Base-by-base conservation (phyloP, 805 yeast genomes). In the Candida awuae region DNA sequence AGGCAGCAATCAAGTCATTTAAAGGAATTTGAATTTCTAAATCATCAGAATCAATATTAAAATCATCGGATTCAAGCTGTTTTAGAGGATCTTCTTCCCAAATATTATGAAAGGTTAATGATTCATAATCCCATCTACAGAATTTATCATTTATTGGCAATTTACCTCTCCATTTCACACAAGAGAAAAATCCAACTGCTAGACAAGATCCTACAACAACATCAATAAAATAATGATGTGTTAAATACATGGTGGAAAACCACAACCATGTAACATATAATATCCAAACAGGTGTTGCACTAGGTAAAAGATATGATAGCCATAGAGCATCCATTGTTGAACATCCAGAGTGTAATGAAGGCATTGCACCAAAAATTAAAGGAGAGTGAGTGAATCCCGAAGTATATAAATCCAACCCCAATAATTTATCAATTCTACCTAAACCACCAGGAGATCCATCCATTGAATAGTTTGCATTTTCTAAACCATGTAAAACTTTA, bases 241-340 rank as follows among this genome's bases (percentile, higher is more conserved):
- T 90, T 54, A 90, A 70, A 61, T 90, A 90, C 98, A 90, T 90
- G 13, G 97, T 92, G 36, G 92, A 75, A 94, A 96, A 92, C 97
- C 97, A 90, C 50, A 92, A 71, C 94, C 95, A 86, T 46, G 77
- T 64, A n/a, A 86, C 92, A 58, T 90, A 92, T 15, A 68, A 61
- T 56, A 80, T 70, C 69, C 86, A 84, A 6, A 84, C 43, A 7
- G 81, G 77, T 1, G 76, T 67, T 34, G 67, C 66, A 30, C 63
- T 68, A 10, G 97, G 97, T 57, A 88, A 88, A 39, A 87, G 65
- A 66, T 86, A 85, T 38, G 79, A 67, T 54, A 92, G 66, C 62
- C 92, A 92, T 44, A 88, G 66, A 2, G 87, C 95, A 56, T 88
- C 95, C 85, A 90, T 81, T 4, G 88, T 84, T 10, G 97, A 88